These are phyloP conservation scores for Daedalea quercina DNA, from an alignment of 768 basidiomycete species.

Conservation along the genomic window DNA sequence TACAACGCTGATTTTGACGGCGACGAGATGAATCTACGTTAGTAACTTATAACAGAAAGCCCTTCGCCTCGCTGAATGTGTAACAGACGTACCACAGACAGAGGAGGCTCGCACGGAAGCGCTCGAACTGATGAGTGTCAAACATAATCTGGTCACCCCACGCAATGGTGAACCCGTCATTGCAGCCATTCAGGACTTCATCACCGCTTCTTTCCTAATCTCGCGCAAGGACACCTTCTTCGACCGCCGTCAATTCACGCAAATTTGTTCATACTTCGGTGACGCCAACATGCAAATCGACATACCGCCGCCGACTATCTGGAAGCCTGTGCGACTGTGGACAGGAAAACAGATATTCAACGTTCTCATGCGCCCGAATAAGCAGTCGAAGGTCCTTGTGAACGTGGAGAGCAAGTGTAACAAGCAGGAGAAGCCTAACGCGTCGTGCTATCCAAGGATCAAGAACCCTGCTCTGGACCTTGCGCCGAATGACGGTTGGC, in stretches of 20 bases:
- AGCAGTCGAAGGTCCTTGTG: slow-evolving; percentile 70
- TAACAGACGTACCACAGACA: slow-evolving; percentile 91
- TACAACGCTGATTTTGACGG: slow-evolving; percentile 99
- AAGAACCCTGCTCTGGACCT: slow-evolving; percentile 71
- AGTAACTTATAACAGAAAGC: slow-evolving; percentile 24
- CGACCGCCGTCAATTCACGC: slow-evolving; percentile 90
- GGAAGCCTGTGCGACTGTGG: slow-evolving; percentile 92
- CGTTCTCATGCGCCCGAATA: slow-evolving; percentile 93
- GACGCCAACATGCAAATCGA: slow-evolving; percentile 92
- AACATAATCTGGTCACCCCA: slow-evolving; percentile 95
- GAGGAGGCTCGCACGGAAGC: slow-evolving; percentile 98
- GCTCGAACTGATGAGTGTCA: slow-evolving; percentile 93
- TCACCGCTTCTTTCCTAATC: slow-evolving; percentile 95
- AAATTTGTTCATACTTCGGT: slow-evolving; percentile 90
- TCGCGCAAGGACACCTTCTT: slow-evolving; percentile 91
- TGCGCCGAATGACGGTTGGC: slow-evolving; percentile 95
- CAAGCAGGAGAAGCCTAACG: slow-evolving; percentile 73
- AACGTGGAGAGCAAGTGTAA: slow-evolving; percentile 97
- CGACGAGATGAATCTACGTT: slow-evolving; percentile 99
- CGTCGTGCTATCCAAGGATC: slow-evolving; percentile 56
- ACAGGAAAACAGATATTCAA: slow-evolving; percentile 99
- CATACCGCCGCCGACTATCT: slow-evolving; percentile 89
- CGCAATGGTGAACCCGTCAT: slow-evolving; percentile 99
- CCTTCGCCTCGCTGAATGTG: neutral
- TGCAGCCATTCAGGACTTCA: slow-evolving; percentile 99